Evolutionary conservation across 164 flowering plant genomes (phyloP).

Genomic region (Cinnamomum micranthum): DNA sequence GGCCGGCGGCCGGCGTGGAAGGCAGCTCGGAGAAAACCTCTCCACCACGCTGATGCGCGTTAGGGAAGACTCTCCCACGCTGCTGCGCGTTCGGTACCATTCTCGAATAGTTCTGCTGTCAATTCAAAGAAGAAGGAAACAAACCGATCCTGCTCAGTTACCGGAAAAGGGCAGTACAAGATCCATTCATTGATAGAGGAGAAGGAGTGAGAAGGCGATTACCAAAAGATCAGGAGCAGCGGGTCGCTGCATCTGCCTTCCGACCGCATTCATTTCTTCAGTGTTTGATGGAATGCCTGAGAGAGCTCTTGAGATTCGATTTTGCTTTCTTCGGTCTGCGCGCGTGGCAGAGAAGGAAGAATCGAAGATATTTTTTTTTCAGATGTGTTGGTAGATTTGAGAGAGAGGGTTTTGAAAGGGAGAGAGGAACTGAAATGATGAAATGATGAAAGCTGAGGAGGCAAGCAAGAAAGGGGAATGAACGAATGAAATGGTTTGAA

Average conservation of each 20-base stretch:
- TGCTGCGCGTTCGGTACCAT: conserved; percentile 46
- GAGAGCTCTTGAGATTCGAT: neutral
- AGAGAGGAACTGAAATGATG: neutral
- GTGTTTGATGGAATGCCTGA: neutral
- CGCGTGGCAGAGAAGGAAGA: too few species aligned
- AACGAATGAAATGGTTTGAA: conserved; percentile 3
- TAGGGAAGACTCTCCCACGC: conserved; percentile 14
- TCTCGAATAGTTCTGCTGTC: conserved; percentile 49
- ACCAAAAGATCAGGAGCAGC: conserved; percentile 47
- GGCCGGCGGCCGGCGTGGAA: conserved; percentile 44
- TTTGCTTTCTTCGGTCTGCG: too few species aligned
- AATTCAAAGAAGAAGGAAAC: conserved; percentile 3
- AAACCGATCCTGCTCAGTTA: neutral
- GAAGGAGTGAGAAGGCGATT: neutral
- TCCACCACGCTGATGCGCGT: conserved; percentile 28
- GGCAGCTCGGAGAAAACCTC: conserved; percentile 55
- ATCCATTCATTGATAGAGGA: neutral
- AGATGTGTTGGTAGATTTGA: neutral
- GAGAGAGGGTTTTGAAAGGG: neutral
- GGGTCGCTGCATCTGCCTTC: conserved; percentile 65
- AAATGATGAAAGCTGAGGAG: neutral
- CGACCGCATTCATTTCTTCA: conserved; percentile 50
- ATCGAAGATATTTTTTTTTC: too few species aligned
- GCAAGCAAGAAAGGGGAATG: neutral
- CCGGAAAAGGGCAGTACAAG: neutral